Evolutionary conservation across 2,329 filamentous ascomycete species (phyloP), one percentile per base, ranked within the genome.

Genomic region (Dryadomyces sulphureus): DNA sequence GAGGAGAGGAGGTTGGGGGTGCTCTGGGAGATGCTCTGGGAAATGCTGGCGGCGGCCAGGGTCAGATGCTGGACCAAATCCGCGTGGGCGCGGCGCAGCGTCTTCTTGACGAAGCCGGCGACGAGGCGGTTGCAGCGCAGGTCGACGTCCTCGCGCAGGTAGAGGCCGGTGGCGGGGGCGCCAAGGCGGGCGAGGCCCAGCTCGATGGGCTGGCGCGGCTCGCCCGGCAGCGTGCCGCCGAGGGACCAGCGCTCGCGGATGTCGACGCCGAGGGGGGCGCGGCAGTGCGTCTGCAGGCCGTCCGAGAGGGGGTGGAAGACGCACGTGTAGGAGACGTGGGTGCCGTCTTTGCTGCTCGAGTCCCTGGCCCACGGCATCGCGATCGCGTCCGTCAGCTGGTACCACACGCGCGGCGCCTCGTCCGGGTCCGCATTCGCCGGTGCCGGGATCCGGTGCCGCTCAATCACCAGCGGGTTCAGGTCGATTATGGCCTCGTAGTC

Each of bases 401-500:
- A 93, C 88, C 88, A 94, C 17, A 67, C 67, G 53, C 79, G 83
- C 51, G 75, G 67, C 49, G 70, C 75, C 65, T 94, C 87, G 54
- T 92, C 84, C 16, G 76, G 65, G 0, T 75, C 67, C 12, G 82
- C 79, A 57, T 79, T 73, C 21, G 70, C 57, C 0, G 86, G 85
- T 2, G 84, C 71, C 41, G 74, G 70, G 61, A 85, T 85, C 27
- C 69, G 70, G 53, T 79, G 73, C 48, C 84, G 75, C 50, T 83
- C 78, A 51, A 82, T 77, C 46, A 94, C 81, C 41, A 93, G 70
- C 1, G 87, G 87, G 61, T 93, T 94, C 48, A 94, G 68, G 58
- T 90, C 81, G 56, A 94, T 93, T 81, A 94, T 93, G 54, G 79
- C 79, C 43, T 72, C 61, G 63, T 93, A 86, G 60, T 82, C 73